These are phyloP conservation scores for Starmerella potacharoeniae DNA, from an alignment of 805 yeast genomes.

Conservation along the genomic window DNA sequence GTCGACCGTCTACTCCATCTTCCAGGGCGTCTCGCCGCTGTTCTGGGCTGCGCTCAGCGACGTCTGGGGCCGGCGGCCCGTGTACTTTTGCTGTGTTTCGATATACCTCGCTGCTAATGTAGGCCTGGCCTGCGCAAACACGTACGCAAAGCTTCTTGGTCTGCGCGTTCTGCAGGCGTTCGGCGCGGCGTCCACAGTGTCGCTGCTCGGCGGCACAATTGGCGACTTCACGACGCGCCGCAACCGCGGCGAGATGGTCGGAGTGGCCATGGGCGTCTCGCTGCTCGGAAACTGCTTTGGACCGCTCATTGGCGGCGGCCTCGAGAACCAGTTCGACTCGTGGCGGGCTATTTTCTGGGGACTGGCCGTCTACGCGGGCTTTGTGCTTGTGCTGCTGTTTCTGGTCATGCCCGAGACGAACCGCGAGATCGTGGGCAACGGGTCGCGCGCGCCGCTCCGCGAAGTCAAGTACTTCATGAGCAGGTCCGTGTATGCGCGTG, in stretches of 20 bases:
- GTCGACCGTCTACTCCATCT: slow-evolving; percentile 61
- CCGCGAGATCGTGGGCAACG: slow-evolving; percentile 63
- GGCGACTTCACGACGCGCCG: slow-evolving; percentile 60
- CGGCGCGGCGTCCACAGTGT: slow-evolving; percentile 64
- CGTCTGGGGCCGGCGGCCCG: slow-evolving; percentile 59
- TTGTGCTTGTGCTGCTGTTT: slow-evolving; percentile 27
- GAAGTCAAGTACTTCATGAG: slow-evolving; percentile 8
- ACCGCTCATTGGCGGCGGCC: slow-evolving; percentile 51
- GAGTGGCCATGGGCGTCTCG: slow-evolving; percentile 52
- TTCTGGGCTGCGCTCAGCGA: slow-evolving; percentile 62
- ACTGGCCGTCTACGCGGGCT: slow-evolving; percentile 52
- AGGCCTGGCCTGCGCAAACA: slow-evolving; percentile 50
- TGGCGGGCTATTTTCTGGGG: slow-evolving; percentile 68
- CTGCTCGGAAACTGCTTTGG: slow-evolving; percentile 69
- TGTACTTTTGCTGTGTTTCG: slow-evolving; percentile 42
- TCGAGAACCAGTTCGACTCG: slow-evolving; percentile 35
- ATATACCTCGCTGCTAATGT: slow-evolving; percentile 51
- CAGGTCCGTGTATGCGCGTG: slow-evolving; percentile 22
- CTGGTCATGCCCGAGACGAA: slow-evolving; percentile 62
- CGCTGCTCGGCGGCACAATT: slow-evolving; percentile 56
- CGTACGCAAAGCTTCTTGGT: slow-evolving; percentile 49
- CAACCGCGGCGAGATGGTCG: slow-evolving; percentile 62
- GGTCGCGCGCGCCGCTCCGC: slow-evolving; percentile 39
- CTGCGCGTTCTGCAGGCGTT: slow-evolving; percentile 67
- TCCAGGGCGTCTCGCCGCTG: slow-evolving; percentile 70